Conservation (phyloP, 371 early-diverging fungal species). For the Syncephalastrum monosporum region DNA sequence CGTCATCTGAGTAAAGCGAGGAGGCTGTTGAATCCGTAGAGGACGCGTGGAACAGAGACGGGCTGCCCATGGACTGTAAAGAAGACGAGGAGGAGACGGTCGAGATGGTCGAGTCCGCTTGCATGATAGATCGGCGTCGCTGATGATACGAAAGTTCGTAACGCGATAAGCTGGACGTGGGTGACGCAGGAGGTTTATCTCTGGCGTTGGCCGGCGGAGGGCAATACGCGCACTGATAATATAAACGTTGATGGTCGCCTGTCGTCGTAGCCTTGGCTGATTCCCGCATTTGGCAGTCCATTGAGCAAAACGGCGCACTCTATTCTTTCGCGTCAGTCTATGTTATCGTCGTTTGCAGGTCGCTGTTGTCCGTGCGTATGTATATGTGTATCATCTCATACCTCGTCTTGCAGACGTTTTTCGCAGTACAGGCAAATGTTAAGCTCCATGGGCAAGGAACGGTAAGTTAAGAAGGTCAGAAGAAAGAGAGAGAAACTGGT, state of each 20-base stretch:
- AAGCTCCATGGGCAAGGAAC: conserved; percentile 12
- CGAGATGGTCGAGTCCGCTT: too few relatives aligned
- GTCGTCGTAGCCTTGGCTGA: conserved; percentile 7
- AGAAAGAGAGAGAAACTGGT: too few relatives aligned
- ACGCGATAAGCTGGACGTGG: background rate
- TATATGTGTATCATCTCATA: background rate
- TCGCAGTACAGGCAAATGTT: conserved; percentile 22
- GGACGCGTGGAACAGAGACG: too few relatives aligned
- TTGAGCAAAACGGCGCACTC: conserved; percentile 10
- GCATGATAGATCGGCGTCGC: conserved; percentile 4
- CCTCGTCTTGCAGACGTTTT: conserved; percentile 15
- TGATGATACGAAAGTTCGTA: conserved; percentile 24
- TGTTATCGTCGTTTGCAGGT: background rate
- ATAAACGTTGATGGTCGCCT: background rate
- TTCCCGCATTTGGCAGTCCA: conserved; percentile 10
- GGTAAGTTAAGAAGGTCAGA: too few relatives aligned
- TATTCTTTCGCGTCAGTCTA: background rate
- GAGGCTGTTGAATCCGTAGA: too few relatives aligned
- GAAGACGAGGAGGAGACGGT: too few relatives aligned
- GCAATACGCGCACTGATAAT: too few relatives aligned
- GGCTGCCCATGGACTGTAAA: too few relatives aligned
- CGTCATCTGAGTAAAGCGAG: too few relatives aligned
- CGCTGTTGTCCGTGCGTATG: background rate
- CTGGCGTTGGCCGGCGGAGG: too few relatives aligned
- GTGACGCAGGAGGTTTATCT: too few relatives aligned